Conservation (phyloP, 202 grass and related monocot genomes). For the Setaria italica region DNA sequence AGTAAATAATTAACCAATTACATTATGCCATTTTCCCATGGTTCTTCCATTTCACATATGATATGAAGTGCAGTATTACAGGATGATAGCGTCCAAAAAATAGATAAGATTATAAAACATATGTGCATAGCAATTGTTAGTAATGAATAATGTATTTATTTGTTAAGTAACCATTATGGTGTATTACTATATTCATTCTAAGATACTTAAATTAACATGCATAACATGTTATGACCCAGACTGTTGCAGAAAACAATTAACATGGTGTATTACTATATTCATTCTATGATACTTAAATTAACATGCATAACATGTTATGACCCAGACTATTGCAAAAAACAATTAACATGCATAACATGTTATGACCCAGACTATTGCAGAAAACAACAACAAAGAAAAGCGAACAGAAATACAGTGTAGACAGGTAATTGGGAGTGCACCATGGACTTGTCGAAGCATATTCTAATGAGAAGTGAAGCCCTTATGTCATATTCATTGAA, state of each 20-base stretch:
- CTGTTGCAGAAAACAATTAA: background rate
- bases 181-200: background rate
- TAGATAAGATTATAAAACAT: background rate
- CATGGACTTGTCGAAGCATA: background rate
- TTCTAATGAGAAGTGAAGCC: background rate
- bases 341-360: no score
- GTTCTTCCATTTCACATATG: slow-evolving; percentile 33
- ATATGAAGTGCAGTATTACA: background rate
- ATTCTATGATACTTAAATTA: no score
- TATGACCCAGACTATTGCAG: background rate
- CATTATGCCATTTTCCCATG: background rate
- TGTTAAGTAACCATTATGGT: background rate
- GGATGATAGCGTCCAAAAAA: background rate
- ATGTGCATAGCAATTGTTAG: background rate
- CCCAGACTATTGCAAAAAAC: no score
- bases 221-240: background rate
- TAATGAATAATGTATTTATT: background rate
- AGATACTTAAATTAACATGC: background rate
- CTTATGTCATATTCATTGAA: background rate
- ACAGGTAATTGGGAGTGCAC: background rate
- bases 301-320: no score
- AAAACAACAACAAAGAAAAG: background rate
- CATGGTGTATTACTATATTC: no score
- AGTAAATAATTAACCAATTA: slow-evolving; percentile 20
- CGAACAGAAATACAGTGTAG: background rate